These are phyloP conservation scores for Quercus robur DNA, from an alignment of 306 rosid species.

Conservation along the genomic window DNA sequence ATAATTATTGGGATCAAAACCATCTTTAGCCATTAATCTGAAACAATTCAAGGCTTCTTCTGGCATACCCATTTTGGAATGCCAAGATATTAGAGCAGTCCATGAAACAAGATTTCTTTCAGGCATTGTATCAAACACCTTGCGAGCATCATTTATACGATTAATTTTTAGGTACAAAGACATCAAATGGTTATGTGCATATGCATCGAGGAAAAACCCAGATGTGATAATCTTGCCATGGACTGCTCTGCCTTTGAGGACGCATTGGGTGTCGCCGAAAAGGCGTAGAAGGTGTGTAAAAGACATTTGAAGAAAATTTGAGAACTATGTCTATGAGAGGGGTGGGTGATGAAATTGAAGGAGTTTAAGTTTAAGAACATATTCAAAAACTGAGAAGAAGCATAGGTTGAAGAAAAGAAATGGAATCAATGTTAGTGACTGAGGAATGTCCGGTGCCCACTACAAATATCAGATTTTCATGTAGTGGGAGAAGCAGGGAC, in stretches of 20 bases:
- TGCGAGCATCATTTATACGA: background rate
- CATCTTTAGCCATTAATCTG: background rate
- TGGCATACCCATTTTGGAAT: background rate
- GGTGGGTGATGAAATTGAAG: background rate
- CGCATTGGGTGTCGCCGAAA: background rate
- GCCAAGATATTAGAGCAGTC: background rate
- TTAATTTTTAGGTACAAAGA: background rate
- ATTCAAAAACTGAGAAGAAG: background rate
- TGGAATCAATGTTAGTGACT: background rate
- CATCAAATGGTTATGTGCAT: background rate
- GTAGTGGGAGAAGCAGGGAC: no score
- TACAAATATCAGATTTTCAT: no score
- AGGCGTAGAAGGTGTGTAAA: background rate
- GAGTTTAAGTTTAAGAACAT: background rate
- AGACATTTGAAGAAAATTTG: background rate
- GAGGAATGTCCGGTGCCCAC: no score
- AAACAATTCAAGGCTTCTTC: conserved; percentile 4
- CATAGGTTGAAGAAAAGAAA: background rate
- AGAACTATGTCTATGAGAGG: background rate
- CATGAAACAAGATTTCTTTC: background rate
- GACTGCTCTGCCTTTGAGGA: conserved; percentile 2
- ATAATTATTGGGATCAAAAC: background rate
- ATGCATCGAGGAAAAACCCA: background rate
- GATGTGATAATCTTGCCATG: background rate
- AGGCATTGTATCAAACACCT: background rate